A percentile compares a stretch with the other conserved stretches of the same genome.
Evolutionary conservation across 331 rosid species (phyloP).

Genomic region (Cydonia oblonga): DNA sequence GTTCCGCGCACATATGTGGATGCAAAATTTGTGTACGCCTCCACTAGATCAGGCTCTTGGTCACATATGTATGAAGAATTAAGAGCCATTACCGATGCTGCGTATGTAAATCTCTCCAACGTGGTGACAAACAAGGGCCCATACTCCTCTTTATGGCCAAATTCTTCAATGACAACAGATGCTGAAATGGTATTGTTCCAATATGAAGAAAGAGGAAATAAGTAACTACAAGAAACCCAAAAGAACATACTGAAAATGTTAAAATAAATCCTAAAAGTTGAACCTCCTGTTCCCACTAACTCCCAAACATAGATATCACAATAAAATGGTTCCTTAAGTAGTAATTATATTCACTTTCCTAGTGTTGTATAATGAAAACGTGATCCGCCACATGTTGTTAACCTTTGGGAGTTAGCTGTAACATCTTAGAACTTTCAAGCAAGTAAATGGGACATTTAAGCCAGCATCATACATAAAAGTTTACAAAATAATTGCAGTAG

Average conservation of each 20-base stretch:
- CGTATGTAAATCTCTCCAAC: slow-evolving; percentile 81
- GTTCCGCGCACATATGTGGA: slow-evolving; percentile 62
- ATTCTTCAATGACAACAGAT: slow-evolving; percentile 85
- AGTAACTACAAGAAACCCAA: neutral
- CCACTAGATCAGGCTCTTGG: slow-evolving; percentile 98
- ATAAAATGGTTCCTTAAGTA: neutral
- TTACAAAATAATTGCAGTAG: neutral
- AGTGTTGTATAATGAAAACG: neutral
- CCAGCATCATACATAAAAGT: neutral
- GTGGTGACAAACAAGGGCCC: slow-evolving; percentile 73
- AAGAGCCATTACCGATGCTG: slow-evolving; percentile 81
- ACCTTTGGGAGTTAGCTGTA: neutral
- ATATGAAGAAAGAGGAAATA: slow-evolving; percentile 12
- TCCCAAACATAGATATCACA: neutral
- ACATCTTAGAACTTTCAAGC: neutral
- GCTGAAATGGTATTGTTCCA: slow-evolving; percentile 48
- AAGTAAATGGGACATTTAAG: neutral
- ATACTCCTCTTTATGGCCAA: slow-evolving; percentile 70
- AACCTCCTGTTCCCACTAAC: neutral
- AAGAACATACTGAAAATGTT: neutral
- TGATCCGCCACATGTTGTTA: neutral
- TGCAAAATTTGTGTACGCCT: slow-evolving; percentile 87
- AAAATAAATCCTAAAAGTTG: neutral
- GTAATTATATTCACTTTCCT: neutral
- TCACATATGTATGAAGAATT: slow-evolving; percentile 91